A percentile compares a stretch with the other conserved stretches of the same genome.
Evolutionary conservation across 2,329 filamentous ascomycete species (phyloP).

Genomic region (Aureobasidium mangrovei): DNA sequence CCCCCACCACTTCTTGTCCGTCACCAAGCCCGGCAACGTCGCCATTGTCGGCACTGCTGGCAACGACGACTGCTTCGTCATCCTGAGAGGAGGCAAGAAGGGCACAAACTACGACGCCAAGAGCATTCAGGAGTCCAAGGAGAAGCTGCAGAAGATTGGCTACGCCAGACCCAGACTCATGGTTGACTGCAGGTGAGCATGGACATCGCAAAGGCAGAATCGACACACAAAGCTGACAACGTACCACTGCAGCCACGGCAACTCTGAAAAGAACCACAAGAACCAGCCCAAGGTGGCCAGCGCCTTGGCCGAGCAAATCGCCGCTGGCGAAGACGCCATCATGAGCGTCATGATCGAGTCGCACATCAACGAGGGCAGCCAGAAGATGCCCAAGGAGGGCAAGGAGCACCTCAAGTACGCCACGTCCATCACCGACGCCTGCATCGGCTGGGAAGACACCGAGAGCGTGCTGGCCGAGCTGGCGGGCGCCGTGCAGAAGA

Average conservation of each 20-base stretch:
- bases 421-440: slow-evolving; percentile 94
- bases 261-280: slow-evolving; percentile 81
- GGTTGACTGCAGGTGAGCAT: slow-evolving; percentile 64
- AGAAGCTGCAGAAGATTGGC: slow-evolving; percentile 64
- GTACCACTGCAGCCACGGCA: slow-evolving; percentile 63
- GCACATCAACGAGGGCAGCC: slow-evolving; percentile 85
- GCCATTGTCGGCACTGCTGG: slow-evolving; percentile 90
- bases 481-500: slow-evolving; percentile 68
- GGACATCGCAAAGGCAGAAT: too few relatives aligned
- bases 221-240: background rate
- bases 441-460: slow-evolving; percentile 90
- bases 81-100: slow-evolving; percentile 82
- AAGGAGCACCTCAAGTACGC: slow-evolving; percentile 81
- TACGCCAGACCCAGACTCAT: slow-evolving; percentile 66
- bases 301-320: slow-evolving; percentile 73
- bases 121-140: slow-evolving; percentile 77
- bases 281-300: slow-evolving; percentile 94
- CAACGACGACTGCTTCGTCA: slow-evolving; percentile 96
- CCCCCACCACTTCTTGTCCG: slow-evolving; percentile 92
- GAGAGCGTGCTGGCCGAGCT: slow-evolving; percentile 67
- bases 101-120: slow-evolving; percentile 89
- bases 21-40: slow-evolving; percentile 91
- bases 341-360: slow-evolving; percentile 99
- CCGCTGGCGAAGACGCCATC: slow-evolving; percentile 72
- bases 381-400: slow-evolving; percentile 85